A percentile compares a stretch with the other conserved stretches of the same genome.
Conservation (phyloP, 257 asterid species). For the Nicotiana knightiana region DNA sequence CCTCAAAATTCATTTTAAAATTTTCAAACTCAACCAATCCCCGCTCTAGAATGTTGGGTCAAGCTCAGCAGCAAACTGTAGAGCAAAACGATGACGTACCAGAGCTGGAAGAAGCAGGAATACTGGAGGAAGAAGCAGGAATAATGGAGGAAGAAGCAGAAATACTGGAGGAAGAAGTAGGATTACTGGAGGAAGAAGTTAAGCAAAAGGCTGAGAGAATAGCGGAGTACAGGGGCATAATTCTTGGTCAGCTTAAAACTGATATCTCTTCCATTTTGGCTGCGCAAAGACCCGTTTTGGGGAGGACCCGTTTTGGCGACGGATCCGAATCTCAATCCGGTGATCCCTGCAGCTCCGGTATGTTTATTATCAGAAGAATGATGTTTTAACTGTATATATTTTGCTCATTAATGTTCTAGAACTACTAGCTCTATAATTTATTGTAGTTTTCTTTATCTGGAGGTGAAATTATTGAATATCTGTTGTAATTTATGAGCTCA, state of each 20-base stretch:
- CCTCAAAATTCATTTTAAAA: too few species aligned
- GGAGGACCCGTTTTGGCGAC: constrained; percentile 16
- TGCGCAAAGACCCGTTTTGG: constrained; percentile 40
- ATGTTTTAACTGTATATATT: background rate
- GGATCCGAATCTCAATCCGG: constrained; percentile 28
- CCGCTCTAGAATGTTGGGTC: background rate
- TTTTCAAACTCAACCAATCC: background rate
- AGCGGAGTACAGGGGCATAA: constrained; percentile 39
- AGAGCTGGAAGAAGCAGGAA: constrained; percentile 27
- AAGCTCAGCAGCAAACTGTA: constrained; percentile 14
- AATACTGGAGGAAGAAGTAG: constrained; percentile 32
- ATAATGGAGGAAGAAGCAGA: constrained; percentile 39
- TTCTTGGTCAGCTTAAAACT: constrained; percentile 47
- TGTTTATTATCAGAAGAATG: background rate
- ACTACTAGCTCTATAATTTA: background rate
- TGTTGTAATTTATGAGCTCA: background rate
- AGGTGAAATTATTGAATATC: background rate
- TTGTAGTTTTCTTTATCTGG: background rate
- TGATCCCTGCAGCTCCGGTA: constrained; percentile 26
- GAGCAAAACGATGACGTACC: constrained; percentile 23
- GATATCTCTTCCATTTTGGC: constrained; percentile 44
- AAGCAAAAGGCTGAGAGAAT: constrained; percentile 46
- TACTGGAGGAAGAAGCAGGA: constrained; percentile 41
- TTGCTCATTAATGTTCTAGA: background rate
- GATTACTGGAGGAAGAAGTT: constrained; percentile 46